phyloP scores from a whole-genome alignment of 768 basidiomycete genomes.

The Scleroderma citrinum region DNA sequence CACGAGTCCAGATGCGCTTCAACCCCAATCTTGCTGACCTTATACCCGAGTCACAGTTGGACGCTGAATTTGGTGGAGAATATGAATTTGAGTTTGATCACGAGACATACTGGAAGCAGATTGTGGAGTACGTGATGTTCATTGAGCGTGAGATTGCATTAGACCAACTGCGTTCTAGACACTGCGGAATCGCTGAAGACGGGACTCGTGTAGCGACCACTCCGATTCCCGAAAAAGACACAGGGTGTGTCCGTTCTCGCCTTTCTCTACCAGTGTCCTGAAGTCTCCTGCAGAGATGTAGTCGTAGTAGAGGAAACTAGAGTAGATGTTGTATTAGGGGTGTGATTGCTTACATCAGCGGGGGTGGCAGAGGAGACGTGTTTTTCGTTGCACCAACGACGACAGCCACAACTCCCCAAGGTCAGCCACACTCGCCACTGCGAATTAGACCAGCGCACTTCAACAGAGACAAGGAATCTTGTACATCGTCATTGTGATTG shows the following conservation, averaged over 20 bases:
- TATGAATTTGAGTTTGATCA: slow-evolving; percentile 70
- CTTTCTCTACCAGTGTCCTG: slow-evolving; percentile 8
- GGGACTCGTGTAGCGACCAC: too few species aligned
- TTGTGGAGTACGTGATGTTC: slow-evolving; percentile 49
- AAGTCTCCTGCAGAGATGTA: too few species aligned
- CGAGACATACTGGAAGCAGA: slow-evolving; percentile 71
- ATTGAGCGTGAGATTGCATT: neutral
- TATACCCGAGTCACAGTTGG: slow-evolving; percentile 68
- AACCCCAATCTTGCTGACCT: slow-evolving; percentile 79
- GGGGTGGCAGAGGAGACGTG: slow-evolving; percentile 5
- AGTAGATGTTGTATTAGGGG: too few species aligned
- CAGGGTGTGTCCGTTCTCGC: too few species aligned
- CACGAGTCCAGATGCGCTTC: slow-evolving; percentile 64
- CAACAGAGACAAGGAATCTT: neutral
- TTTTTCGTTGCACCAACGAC: slow-evolving; percentile 6
- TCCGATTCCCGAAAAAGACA: too few species aligned
- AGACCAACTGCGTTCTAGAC: slow-evolving; percentile 29
- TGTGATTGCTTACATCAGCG: slow-evolving; percentile 1
- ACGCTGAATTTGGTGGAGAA: slow-evolving; percentile 78
- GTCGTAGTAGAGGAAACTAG: too few species aligned
- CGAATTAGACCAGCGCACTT: slow-evolving; percentile 7
- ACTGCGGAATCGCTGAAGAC: slow-evolving; percentile 51
- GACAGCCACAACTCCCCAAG: slow-evolving; percentile 17
- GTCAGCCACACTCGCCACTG: slow-evolving; percentile 24
- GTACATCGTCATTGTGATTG: slow-evolving; percentile 14